A percentile compares a stretch with the other conserved stretches of the same genome.
phyloP scores from a whole-genome alignment of 331 rosid species.

The Phaseolus coccineus region DNA sequence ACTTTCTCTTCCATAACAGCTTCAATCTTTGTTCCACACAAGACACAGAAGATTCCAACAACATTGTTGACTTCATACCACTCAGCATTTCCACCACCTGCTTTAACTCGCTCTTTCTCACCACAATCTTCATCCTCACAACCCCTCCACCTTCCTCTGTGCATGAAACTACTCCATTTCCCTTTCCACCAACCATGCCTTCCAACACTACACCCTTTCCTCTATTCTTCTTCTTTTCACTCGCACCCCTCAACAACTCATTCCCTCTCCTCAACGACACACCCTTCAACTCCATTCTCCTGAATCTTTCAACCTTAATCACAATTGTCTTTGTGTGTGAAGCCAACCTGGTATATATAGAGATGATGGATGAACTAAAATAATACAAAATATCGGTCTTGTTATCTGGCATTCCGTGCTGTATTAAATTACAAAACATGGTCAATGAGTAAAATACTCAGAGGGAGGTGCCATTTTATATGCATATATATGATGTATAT shows the following conservation, averaged over 20 bases:
- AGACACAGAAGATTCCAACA: background rate
- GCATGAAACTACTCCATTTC: slow-evolving; percentile 36
- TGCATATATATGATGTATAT: background rate
- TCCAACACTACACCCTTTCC: slow-evolving; percentile 37
- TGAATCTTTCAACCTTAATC: background rate
- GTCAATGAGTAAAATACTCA: slow-evolving; percentile 16
- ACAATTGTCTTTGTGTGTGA: background rate
- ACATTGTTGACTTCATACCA: background rate
- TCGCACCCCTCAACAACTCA: slow-evolving; percentile 29
- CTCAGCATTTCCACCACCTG: slow-evolving; percentile 52
- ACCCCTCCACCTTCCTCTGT: slow-evolving; percentile 57
- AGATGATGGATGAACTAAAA: background rate
- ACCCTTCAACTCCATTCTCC: slow-evolving; percentile 52
- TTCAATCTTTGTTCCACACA: slow-evolving; percentile 54
- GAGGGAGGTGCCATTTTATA: background rate
- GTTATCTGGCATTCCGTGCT: slow-evolving; percentile 22
- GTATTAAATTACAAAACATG: background rate
- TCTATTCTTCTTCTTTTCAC: background rate
- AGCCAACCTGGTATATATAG: background rate
- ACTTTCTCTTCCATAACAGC: slow-evolving; percentile 51
- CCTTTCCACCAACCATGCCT: slow-evolving; percentile 26
- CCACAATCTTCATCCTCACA: slow-evolving; percentile 64
- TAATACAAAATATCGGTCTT: background rate
- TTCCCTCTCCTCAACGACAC: slow-evolving; percentile 42
- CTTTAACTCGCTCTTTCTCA: slow-evolving; percentile 58